Base-by-base conservation (phyloP, 139 green algal species). In the Desmodesmus armatus region DNA sequence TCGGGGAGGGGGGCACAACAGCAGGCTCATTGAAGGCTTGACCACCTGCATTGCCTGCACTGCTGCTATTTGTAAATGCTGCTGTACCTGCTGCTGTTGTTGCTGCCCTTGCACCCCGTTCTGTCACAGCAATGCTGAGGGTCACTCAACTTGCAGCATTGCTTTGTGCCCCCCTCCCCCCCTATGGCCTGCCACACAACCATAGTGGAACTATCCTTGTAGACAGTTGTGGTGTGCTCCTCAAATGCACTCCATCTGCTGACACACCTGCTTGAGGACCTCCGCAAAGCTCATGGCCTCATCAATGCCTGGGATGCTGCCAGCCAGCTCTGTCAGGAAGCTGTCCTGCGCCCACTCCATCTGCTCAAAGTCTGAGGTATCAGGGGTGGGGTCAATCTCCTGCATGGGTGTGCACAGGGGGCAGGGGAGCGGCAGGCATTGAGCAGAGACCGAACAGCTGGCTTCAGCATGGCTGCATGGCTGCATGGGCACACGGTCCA, bases 231-330 rank as follows among this genome's bases (percentile, higher is more conserved):
- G 21, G 60, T 3, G 11, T 9, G 41, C 13, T 7, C 25, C 27
- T 6, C 21, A 27, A 19, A 5, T 9, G n/a, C n/a, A n/a, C n/a
- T n/a, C n/a, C n/a, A n/a, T n/a, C n/a, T n/a, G n/a, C n/a, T n/a
- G n/a, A 2, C 80, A 2, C 80, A 93, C 93, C 92, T 97, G 95
- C 88, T 98, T 98, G 92, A 99, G 96, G 67, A 99, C 97, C 87
- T 99, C 97, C 3, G 96, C 97, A 87, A 99, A 99, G 88, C 91
- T 96, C 97, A 99, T 99, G 40, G 97, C 97, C 87, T 99, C 97
- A 65, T 99, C 97, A 71, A 99, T 99, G 72, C 97, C 97, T 21
- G 97, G 97, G 27, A 99, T 98, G 39, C 94, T 95, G 23, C 90
- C 89, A 0, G 95, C 94, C 21, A 99, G 92, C 39, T 99, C 97